Evolutionary conservation across 2,329 filamentous ascomycete species (phyloP), one percentile per base, ranked within the genome.

Genomic region (Penicillium concentricum): DNA sequence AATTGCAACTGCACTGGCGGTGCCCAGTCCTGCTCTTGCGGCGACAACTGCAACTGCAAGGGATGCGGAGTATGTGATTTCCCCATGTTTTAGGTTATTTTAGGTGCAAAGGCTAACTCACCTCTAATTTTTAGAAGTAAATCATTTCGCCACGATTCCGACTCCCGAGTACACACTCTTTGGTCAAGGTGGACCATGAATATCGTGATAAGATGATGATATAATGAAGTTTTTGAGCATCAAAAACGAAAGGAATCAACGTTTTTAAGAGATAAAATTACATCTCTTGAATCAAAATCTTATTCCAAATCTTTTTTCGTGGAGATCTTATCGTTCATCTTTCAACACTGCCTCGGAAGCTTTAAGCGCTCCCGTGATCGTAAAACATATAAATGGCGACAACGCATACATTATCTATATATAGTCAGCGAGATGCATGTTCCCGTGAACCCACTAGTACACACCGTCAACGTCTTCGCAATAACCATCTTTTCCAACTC

Each of bases 401-500:
- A 73, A 57, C 8, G 61, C 63, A 59, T 74, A 74, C 56, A 70
- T 67, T 12, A 68, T 61, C 71, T 72, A 45, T 2, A 28, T 4
- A 26, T 18, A 15, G 41, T 58, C n/a, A 64, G 58, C 50, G 53
- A 18, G 10, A 15, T n/a, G 22, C 16, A 18, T 16, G 9, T 35
- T 28, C 6, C 10, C 9, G 18, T 18, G 22, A 8, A 26, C 0
- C 3, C 15, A 13, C 13, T 4, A 3, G 15, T 24, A 2, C 44
- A 35, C 63, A 80, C 77, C 24, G 77, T 79, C 64, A 83, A 66
- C 28, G 81, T 78, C 58, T 83, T 82, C 1, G 81, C 79, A 63
- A 84, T 80, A 13, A 74, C 76, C 76, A 82, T 79, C 70, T 82
- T 83, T 66, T 82, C 44, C 30, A 8, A 3, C 44, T 46, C 44